phyloP scores from a whole-genome alignment of 768 basidiomycete genomes.

The Tricholomella constricta region DNA sequence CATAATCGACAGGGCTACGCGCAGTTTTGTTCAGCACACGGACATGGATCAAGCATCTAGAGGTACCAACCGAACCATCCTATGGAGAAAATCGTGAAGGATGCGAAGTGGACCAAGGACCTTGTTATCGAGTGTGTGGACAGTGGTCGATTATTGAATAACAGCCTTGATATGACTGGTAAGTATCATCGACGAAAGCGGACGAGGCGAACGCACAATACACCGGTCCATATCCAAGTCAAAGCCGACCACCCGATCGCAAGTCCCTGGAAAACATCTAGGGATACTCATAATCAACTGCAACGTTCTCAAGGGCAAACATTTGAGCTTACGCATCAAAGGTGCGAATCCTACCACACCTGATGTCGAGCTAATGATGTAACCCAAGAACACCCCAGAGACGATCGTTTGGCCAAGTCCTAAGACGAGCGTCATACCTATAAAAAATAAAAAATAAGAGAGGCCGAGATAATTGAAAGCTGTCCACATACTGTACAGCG shows the following conservation, averaged over 20 bases:
- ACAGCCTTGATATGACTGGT: not conserved
- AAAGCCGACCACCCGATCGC: not conserved
- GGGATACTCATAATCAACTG: not conserved
- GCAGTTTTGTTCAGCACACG: not conserved
- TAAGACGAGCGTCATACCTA: not conserved
- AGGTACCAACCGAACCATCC: slow-evolving; percentile 7
- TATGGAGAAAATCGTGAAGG: slow-evolving; percentile 2
- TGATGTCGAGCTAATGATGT: no score
- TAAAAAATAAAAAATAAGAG: not conserved
- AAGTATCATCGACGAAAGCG: not conserved
- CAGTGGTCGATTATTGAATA: slow-evolving; percentile 13
- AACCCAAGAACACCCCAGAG: not conserved
- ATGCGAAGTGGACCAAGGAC: slow-evolving; percentile 15
- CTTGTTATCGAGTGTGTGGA: slow-evolving; percentile 15
- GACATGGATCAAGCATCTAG: not conserved
- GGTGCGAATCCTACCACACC: not conserved
- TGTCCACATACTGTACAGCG: not conserved
- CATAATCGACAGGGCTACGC: slow-evolving; percentile 3
- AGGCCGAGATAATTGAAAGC: not conserved
- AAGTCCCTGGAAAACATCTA: not conserved
- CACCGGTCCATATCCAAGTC: slow-evolving; percentile 5
- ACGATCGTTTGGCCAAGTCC: not conserved
- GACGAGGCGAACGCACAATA: not conserved
- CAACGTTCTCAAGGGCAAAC: not conserved
- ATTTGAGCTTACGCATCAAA: not conserved